Conservation (phyloP, 768 basidiomycete species). For the Tricholoma saponaceum region DNA sequence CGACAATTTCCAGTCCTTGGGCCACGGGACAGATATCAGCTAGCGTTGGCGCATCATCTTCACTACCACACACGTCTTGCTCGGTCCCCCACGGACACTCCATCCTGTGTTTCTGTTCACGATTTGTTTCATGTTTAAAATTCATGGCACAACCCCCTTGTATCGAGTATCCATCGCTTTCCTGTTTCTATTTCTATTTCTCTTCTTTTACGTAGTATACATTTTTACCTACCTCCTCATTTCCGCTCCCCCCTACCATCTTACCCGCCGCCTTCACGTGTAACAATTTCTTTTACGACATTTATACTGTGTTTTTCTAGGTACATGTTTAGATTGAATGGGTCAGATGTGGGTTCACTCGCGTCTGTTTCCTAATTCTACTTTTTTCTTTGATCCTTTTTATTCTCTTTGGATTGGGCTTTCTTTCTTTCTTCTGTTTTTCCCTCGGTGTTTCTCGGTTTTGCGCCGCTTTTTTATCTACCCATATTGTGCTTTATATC, state of each 20-base stretch:
- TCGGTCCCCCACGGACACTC: background rate
- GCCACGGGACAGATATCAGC: too few relatives aligned
- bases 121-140: background rate
- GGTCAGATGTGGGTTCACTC: background rate
- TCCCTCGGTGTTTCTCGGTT: background rate
- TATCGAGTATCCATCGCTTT: slow-evolving; percentile 4
- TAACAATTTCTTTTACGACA: background rate
- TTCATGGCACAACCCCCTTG: background rate
- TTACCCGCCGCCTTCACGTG: background rate
- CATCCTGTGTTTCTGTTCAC: background rate
- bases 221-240: background rate
- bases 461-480: background rate
- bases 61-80: background rate
- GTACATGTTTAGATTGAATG: background rate
- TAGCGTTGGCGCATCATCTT: background rate
- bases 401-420: background rate
- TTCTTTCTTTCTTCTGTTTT: background rate
- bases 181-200: background rate
- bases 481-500: slow-evolving; percentile 5
- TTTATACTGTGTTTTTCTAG: background rate
- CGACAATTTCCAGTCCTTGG: background rate
- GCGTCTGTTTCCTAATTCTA: background rate
- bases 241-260: background rate
- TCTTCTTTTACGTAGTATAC: background rate
- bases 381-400: background rate